These are phyloP conservation scores for Hsuehochloa calcarea DNA, from an alignment of 176 grass and related monocot genomes.

Conservation along the genomic window DNA sequence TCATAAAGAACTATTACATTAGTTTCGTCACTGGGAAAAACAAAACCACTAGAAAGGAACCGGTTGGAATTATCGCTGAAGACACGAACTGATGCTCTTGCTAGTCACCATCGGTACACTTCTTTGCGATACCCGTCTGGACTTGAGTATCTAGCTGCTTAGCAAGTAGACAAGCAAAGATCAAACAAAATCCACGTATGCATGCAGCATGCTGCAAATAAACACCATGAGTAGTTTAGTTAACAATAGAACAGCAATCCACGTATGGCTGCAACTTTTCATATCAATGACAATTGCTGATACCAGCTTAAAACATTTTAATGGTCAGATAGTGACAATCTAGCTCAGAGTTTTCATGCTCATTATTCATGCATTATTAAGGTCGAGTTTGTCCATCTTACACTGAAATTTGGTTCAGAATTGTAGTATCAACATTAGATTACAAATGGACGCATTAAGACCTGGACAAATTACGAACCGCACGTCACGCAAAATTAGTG, in stretches of 20 bases:
- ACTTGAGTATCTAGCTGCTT: not conserved
- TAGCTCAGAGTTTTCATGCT: not conserved
- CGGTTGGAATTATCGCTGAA: constrained; percentile 3
- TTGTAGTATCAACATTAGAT: not conserved
- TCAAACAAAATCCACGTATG: not conserved
- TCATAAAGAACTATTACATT: not conserved
- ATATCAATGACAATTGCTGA: not conserved
- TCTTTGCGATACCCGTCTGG: not conserved
- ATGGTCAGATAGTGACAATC: not conserved
- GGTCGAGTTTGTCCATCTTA: not conserved
- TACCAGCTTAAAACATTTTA: not conserved
- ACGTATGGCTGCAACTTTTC: not conserved
- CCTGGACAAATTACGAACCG: not conserved
- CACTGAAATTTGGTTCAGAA: not conserved
- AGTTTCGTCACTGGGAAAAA: not conserved
- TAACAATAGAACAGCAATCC: not conserved
- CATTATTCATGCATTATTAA: not conserved
- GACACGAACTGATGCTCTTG: constrained; percentile 3
- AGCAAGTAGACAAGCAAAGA: not conserved
- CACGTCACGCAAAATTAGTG: not conserved
- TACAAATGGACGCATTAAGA: not conserved
- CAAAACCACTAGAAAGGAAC: not conserved
- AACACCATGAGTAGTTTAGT: not conserved
- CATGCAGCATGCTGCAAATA: not conserved
- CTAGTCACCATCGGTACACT: not conserved